phyloP scores from a whole-genome alignment of 1,139 yeast genomes.

The Debaryomyces sp. region DNA sequence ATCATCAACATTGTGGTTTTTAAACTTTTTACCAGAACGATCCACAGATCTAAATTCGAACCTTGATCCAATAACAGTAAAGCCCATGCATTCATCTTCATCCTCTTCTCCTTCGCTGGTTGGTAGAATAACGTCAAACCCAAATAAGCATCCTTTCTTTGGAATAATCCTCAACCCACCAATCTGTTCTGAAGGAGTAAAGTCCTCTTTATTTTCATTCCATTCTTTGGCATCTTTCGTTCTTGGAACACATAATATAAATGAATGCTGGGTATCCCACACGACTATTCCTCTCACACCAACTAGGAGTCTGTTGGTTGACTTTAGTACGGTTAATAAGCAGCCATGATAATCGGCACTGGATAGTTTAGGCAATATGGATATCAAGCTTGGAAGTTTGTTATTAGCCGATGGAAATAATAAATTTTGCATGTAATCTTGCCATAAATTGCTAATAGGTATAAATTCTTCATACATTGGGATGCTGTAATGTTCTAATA shows the following conservation, averaged over 20 bases:
- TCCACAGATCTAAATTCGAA: constrained; percentile 78
- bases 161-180: constrained; percentile 61
- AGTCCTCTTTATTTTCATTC: constrained; percentile 18
- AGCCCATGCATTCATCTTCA: constrained; percentile 45
- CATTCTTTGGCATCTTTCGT: constrained; percentile 37
- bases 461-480: constrained; percentile 57
- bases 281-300: constrained; percentile 79
- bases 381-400: constrained; percentile 29
- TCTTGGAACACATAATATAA: constrained; percentile 63
- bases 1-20: constrained; percentile 72
- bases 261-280: constrained; percentile 83
- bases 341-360: constrained; percentile 90
- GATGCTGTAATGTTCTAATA: constrained; percentile 39
- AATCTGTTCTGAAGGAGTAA: constrained; percentile 36
- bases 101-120: constrained; percentile 23
- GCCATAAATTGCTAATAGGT: constrained; percentile 63
- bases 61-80: constrained; percentile 79
- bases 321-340: constrained; percentile 56
- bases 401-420: constrained; percentile 32
- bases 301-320: constrained; percentile 58
- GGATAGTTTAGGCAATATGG: constrained; percentile 58
- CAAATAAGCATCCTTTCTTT: constrained; percentile 62
- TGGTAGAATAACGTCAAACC: constrained; percentile 50
- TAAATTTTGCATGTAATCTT: constrained; percentile 57
- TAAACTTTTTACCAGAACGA: constrained; percentile 84